These are phyloP conservation scores for Trichoderma cornu-damae DNA, from an alignment of 2,329 filamentous ascomycete species.

Conservation along the genomic window DNA sequence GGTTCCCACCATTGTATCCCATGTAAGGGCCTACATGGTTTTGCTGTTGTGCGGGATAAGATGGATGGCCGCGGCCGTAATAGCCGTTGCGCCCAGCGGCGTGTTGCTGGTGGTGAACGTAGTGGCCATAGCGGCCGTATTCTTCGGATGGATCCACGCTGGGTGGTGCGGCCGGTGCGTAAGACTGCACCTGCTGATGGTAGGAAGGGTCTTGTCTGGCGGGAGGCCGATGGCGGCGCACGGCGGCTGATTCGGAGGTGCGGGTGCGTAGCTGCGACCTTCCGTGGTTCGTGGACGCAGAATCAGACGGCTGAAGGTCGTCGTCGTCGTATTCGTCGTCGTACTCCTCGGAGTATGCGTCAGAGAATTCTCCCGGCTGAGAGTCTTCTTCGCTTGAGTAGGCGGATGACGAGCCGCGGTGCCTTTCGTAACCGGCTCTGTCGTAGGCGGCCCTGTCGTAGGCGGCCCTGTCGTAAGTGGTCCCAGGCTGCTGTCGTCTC, in stretches of 20 bases:
- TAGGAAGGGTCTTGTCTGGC: constrained; percentile 34
- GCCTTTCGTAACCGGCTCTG: constrained; percentile 23
- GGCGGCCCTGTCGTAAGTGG: constrained; percentile 10
- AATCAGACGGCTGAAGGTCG: constrained; percentile 54
- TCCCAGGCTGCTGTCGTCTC: constrained; percentile 26
- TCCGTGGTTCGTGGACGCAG: constrained; percentile 46
- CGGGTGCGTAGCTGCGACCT: constrained; percentile 25
- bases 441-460: no score
- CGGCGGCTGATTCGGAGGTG: constrained; percentile 26
- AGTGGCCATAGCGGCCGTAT: constrained; percentile 45
- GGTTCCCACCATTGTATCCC: constrained; percentile 34
- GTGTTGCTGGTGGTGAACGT: constrained; percentile 22
- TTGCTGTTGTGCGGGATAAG: constrained; percentile 18
- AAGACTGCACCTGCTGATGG: constrained; percentile 33
- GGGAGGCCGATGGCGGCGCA: constrained; percentile 29
- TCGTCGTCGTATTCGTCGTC: constrained; percentile 43
- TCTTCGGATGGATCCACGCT: constrained; percentile 62
- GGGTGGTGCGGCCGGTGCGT: constrained; percentile 48
- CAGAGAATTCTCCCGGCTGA: constrained; percentile 27
- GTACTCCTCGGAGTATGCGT: constrained; percentile 28
- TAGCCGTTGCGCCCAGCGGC: constrained; percentile 28
- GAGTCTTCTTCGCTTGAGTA: constrained; percentile 39
- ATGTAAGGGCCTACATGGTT: constrained; percentile 45
- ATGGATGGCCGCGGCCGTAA: constrained; percentile 19
- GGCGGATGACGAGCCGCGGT: constrained; percentile 31